Evolutionary conservation across 768 basidiomycete species (phyloP).

Genomic region (Daedaleopsis sinensis): DNA sequence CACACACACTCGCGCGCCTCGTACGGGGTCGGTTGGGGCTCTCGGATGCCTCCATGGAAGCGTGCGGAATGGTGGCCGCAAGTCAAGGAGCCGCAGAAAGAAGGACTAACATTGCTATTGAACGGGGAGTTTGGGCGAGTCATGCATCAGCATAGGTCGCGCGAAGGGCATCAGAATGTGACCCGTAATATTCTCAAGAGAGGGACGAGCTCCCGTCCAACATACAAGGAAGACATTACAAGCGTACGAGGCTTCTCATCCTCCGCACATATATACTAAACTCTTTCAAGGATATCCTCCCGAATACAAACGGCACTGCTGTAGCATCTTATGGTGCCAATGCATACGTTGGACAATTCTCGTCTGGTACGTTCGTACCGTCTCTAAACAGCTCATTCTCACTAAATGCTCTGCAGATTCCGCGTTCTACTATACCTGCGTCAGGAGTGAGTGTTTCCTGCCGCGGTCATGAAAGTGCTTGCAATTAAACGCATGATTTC

Average conservation of each 20-base stretch:
- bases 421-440: slow-evolving; percentile 92
- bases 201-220: slow-evolving; percentile 22
- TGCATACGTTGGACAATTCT: slow-evolving; percentile 86
- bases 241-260: slow-evolving; percentile 45
- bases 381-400: neutral
- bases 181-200: slow-evolving; percentile 51
- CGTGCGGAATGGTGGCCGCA: slow-evolving; percentile 39
- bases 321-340: slow-evolving; percentile 75
- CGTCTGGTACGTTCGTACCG: slow-evolving; percentile 50
- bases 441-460: slow-evolving; percentile 57
- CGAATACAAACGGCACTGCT: slow-evolving; percentile 79
- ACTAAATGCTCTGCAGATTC: slow-evolving; percentile 56
- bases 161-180: slow-evolving; percentile 48
- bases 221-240: slow-evolving; percentile 54
- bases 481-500: slow-evolving; percentile 13
- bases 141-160: slow-evolving; percentile 48
- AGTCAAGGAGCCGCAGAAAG: slow-evolving; percentile 60
- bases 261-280: neutral
- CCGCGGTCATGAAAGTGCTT: neutral
- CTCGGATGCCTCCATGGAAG: slow-evolving; percentile 1
- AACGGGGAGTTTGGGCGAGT: slow-evolving; percentile 83
- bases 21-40: too few species aligned
- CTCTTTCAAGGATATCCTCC: slow-evolving; percentile 60
- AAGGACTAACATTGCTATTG: slow-evolving; percentile 65
- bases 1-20: slow-evolving; percentile 14